phyloP scores from a whole-genome alignment of 257 asterid genomes.

The Solanum virginianum region DNA sequence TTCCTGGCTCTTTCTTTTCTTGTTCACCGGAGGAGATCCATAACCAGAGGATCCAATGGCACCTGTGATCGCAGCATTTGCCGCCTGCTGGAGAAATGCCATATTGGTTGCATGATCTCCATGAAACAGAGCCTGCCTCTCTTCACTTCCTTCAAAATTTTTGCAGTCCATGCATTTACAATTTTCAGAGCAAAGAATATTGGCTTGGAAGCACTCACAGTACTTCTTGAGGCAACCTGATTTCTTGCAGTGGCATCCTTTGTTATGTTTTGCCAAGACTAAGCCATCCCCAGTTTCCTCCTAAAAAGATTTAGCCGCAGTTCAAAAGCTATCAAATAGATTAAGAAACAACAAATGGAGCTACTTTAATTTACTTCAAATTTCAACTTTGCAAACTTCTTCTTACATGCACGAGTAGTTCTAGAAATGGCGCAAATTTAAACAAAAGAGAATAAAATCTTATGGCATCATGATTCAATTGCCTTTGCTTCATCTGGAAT shows the following conservation, averaged over 20 bases:
- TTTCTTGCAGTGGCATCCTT: constrained; percentile 95
- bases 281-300: constrained; percentile 58
- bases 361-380: neutral
- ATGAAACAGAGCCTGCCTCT: constrained; percentile 77
- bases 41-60: constrained; percentile 88
- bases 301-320: constrained; percentile 18
- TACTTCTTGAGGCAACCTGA: constrained; percentile 95
- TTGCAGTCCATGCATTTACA: constrained; percentile 94
- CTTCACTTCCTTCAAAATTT: constrained; percentile 90
- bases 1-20: constrained; percentile 71
- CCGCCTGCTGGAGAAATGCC: constrained; percentile 72
- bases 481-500: neutral
- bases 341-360: neutral
- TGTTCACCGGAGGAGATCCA: constrained; percentile 67
- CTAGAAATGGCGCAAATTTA: neutral
- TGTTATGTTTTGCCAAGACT: constrained; percentile 63
- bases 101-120: constrained; percentile 68
- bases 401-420: neutral
- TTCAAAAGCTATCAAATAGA: neutral
- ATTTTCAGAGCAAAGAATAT: constrained; percentile 85
- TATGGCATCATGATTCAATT: neutral
- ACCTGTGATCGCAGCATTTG: constrained; percentile 94
- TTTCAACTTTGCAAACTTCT: neutral
- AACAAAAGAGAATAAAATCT: neutral
- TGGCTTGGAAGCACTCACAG: constrained; percentile 94